Evolutionary conservation across 176 grass and related monocot genomes (phyloP).

Genomic region (Chloris gayana): DNA sequence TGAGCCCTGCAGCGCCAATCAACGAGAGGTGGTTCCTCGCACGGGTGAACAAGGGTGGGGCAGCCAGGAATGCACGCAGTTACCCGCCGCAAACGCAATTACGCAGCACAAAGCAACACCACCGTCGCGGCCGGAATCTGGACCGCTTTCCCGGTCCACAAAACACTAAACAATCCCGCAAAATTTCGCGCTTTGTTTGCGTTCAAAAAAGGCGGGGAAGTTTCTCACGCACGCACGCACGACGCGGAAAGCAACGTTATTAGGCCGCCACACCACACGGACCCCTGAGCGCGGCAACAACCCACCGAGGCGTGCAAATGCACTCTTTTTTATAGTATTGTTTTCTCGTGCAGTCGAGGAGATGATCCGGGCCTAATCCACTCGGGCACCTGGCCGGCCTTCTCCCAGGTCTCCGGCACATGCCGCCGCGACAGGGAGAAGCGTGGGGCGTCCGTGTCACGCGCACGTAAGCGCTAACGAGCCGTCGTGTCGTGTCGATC

Average conservation of each 20-base stretch:
- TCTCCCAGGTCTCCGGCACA: not conserved
- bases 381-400: not conserved
- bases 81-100: conserved; percentile 34
- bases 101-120: not conserved
- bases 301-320: not conserved
- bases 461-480: not conserved
- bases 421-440: not conserved
- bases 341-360: not conserved
- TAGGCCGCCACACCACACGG: not conserved
- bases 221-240: not conserved
- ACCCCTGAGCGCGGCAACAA: not conserved
- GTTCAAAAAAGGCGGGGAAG: not conserved
- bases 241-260: not conserved
- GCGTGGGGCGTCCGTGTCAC: not conserved
- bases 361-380: not conserved
- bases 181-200: not conserved
- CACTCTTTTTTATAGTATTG: not conserved
- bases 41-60: not conserved
- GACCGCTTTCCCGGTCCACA: not conserved
- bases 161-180: not conserved
- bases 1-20: conserved; percentile 6
- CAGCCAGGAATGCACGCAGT: not conserved
- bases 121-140: not conserved
- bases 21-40: not conserved
- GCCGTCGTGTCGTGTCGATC: too few relatives aligned